Base-by-base conservation (phyloP, 306 rosid genomes). In the Begonia loranthoides region DNA sequence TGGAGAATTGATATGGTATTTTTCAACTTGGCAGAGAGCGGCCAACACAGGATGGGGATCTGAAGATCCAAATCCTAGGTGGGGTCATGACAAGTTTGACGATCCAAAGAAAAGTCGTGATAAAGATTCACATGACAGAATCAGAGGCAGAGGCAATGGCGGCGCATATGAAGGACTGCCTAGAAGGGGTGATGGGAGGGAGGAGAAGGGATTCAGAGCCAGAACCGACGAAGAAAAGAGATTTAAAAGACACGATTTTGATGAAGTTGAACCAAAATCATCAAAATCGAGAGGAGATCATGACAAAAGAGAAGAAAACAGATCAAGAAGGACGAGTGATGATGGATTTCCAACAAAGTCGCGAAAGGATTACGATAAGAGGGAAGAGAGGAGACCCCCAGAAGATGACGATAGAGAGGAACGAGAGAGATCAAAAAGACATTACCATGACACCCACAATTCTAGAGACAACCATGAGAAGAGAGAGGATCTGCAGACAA, bases 1-100 rank as follows among this genome's bases (percentile, higher is more conserved):
- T 28, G 36, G 6, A 28, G 36, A 28, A 28, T 28, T 28, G 5
- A 28, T 28, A 28, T 28, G 36, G 36, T 28, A 28, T 28, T 28
- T 28, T 28, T 28, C 36, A 2, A 28, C 36, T 28, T 28, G 36
- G 36, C 67, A 90, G 95, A 80, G 95, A 82, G 94, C 92, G 82
- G 88, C 95, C 49, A 82, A 90, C 70, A 86, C 95, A 1, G 99
- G 94, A 16, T 90, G 94, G 95, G 97, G 95, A 40, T 73, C 56
- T 13, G 74, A 79, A 38, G 80, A 73, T 61, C 70, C 68, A 24
- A 50, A 46, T 21, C 45, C 76, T 50, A 73, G 63, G 52, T 76
- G 95, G 95, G 88, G 78, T 33, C 75, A 69, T 63, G 88, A 76
- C 66, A 80, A 68, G 55, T 92, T 74, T 74, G 84, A 76, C 3